Percentiles rank a stretch among this genome's conserved stretches.
Evolutionary conservation across 345 rosid species (phyloP).

Genomic region (Salix exigua): DNA sequence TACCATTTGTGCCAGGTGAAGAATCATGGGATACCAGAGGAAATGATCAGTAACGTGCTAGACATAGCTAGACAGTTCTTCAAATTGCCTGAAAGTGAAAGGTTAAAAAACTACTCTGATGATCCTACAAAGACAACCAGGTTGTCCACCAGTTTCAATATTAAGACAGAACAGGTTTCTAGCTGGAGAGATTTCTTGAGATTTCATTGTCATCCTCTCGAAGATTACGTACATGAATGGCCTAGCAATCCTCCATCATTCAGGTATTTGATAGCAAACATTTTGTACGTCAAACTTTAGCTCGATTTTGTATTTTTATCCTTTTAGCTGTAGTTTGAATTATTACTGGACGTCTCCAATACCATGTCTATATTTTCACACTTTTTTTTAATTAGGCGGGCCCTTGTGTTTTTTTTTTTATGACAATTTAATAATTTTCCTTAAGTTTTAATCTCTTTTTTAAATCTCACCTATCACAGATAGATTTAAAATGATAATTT

Average conservation of each 20-base stretch:
- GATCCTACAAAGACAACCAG: constrained; percentile 56
- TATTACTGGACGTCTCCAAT: not conserved
- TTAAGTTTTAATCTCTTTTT: too few species aligned
- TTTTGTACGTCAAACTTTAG: too few species aligned
- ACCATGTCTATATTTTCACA: too few species aligned
- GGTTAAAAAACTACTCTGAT: constrained; percentile 57
- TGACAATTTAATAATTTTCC: too few species aligned
- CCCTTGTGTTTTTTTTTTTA: too few species aligned
- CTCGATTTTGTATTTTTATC: too few species aligned
- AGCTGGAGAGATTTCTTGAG: constrained; percentile 87
- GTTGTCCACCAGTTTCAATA: constrained; percentile 73
- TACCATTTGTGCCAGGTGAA: constrained; percentile 38
- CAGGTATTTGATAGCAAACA: constrained; percentile 25
- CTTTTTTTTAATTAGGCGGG: too few species aligned
- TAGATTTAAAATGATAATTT: too few species aligned
- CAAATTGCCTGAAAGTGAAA: constrained; percentile 58
- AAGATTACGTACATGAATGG: constrained; percentile 61
- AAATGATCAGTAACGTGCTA: constrained; percentile 30
- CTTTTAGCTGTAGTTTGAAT: not conserved
- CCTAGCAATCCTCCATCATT: constrained; percentile 68
- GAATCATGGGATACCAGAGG: constrained; percentile 60
- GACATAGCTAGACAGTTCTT: constrained; percentile 51
- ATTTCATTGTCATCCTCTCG: constrained; percentile 70
- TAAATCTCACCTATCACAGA: not conserved
- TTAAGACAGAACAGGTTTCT: constrained; percentile 54